phyloP scores from a whole-genome alignment of 1,284 basidiomycete genomes.

The Anthracocystis walkeri region DNA sequence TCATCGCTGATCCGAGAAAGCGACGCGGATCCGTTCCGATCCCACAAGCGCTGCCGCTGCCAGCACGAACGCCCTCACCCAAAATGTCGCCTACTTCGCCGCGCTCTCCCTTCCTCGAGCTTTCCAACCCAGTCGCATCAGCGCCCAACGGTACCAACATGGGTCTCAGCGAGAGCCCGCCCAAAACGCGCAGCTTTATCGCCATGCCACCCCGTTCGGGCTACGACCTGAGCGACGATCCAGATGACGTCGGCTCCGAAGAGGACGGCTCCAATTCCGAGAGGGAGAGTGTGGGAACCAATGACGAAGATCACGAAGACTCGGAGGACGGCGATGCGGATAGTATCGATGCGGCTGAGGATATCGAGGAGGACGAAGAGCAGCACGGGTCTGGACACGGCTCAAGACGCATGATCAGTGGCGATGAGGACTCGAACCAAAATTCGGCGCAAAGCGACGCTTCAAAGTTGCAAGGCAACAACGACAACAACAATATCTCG shows the following conservation, averaged over 20 bases:
- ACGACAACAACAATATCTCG: neutral
- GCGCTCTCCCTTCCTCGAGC: constrained; percentile 48
- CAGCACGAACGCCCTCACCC: constrained; percentile 38
- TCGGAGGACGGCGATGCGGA: constrained; percentile 56
- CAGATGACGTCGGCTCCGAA: constrained; percentile 68
- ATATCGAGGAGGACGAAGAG: constrained; percentile 30
- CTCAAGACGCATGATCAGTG: neutral
- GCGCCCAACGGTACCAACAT: constrained; percentile 22
- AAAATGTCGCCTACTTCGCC: constrained; percentile 45
- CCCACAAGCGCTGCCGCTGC: constrained; percentile 28
- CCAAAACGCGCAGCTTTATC: constrained; percentile 68
- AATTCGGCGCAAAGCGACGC: neutral
- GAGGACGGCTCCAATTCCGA: constrained; percentile 64
- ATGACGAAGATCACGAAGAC: constrained; percentile 54
- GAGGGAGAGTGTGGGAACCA: constrained; percentile 58
- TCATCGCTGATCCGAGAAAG: constrained; percentile 32
- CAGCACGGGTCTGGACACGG: constrained; percentile 3
- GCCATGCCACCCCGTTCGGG: constrained; percentile 68
- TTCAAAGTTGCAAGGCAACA: constrained; percentile 1
- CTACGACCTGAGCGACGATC: constrained; percentile 68
- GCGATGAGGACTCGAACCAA: neutral
- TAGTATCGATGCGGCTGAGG: constrained; percentile 21
- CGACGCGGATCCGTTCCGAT: constrained; percentile 29
- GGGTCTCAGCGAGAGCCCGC: constrained; percentile 61
- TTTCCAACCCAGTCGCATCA: constrained; percentile 13